phyloP scores from a whole-genome alignment of 139 green algal species.

The Chlamydomonas incerta region DNA sequence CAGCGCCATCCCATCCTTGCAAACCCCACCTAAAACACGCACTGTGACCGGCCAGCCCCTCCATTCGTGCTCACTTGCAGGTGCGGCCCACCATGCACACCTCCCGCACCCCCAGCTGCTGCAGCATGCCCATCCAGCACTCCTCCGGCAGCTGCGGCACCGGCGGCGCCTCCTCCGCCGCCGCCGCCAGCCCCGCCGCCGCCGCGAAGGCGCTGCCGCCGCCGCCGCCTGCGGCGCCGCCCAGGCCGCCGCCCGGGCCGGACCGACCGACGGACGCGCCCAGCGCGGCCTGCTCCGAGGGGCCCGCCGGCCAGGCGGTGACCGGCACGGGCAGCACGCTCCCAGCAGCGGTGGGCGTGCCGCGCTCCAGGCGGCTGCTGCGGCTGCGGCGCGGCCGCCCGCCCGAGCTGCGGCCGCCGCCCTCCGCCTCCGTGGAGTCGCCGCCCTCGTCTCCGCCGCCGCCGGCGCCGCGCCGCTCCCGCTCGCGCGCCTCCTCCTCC shows the following conservation, averaged over 20 bases:
- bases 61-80: conserved; percentile 8
- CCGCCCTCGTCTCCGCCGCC: not conserved
- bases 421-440: not conserved
- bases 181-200: not conserved
- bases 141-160: conserved; percentile 53
- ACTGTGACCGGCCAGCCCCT: no score
- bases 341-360: no score
- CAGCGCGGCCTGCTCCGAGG: no score
- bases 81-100: conserved; percentile 52
- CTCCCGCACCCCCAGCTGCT: conserved; percentile 52
- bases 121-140: conserved; percentile 56
- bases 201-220: not conserved
- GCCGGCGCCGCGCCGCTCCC: not conserved
- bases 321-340: no score
- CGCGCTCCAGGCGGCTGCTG: no score
- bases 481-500: conserved; percentile 38
- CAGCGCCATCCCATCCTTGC: not conserved
- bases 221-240: not conserved
- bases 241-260: not conserved
- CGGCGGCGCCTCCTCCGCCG: not conserved
- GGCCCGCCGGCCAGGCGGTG: no score
- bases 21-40: no score
- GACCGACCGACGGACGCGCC: no score
- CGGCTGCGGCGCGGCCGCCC: not conserved
- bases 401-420: not conserved